phyloP scores from a whole-genome alignment of 805 yeast genomes.

The Ogataea zsoltii region DNA sequence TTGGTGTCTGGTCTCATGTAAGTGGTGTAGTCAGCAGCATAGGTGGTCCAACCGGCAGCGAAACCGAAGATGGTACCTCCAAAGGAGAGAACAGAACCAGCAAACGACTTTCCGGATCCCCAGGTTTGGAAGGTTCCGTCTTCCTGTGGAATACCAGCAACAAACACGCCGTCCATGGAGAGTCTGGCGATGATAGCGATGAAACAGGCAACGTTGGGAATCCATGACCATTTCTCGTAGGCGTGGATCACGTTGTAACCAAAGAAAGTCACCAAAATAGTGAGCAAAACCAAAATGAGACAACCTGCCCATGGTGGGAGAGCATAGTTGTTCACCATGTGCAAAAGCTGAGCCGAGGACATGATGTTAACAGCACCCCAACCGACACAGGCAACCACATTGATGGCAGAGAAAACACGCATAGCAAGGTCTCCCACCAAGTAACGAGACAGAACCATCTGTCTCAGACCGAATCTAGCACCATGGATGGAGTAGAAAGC shows the following conservation, averaged over 20 bases:
- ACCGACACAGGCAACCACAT: constrained; percentile 85
- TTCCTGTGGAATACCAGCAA: constrained; percentile 42
- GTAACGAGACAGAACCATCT: constrained; percentile 78
- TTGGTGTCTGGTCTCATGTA: constrained; percentile 73
- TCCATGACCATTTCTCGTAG: constrained; percentile 87
- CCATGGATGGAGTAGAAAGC: constrained; percentile 85
- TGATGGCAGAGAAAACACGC: constrained; percentile 75
- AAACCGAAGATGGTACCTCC: constrained; percentile 86
- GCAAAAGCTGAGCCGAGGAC: constrained; percentile 82
- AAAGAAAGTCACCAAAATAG: constrained; percentile 74
- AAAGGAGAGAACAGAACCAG: constrained; percentile 74
- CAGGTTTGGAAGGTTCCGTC: constrained; percentile 32
- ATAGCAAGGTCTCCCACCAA: constrained; percentile 74
- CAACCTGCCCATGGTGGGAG: constrained; percentile 94
- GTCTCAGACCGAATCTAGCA: constrained; percentile 82
- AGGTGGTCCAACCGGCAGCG: constrained; percentile 94
- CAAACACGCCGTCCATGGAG: constrained; percentile 64
- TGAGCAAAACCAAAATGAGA: constrained; percentile 63
- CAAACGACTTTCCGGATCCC: constrained; percentile 63
- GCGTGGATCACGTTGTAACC: constrained; percentile 82
- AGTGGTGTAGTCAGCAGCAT: constrained; percentile 89
- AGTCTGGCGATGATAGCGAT: constrained; percentile 78
- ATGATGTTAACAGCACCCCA: constrained; percentile 95
- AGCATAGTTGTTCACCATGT: constrained; percentile 63
- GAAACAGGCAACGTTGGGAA: constrained; percentile 74